A percentile compares a stretch with the other conserved stretches of the same genome.
phyloP scores from a whole-genome alignment of 116 monocot species.

The Cymodocea nodosa region DNA sequence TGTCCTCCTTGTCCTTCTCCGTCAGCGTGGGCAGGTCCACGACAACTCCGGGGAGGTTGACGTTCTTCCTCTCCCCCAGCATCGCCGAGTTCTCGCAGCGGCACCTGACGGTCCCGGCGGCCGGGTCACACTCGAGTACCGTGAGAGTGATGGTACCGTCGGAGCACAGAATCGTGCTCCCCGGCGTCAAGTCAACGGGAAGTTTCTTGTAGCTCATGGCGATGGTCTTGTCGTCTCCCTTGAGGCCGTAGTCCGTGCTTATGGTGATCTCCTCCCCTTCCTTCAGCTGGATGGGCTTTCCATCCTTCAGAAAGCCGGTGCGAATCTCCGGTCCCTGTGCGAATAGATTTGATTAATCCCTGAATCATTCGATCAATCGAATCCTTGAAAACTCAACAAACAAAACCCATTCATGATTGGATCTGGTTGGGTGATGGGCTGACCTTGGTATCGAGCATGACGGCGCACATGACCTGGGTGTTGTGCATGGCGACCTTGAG shows the following conservation, averaged over 20 bases:
- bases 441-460: conserved; percentile 97
- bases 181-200: conserved; percentile 62
- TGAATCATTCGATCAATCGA: too few species aligned
- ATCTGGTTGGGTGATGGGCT: too few species aligned
- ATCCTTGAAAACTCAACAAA: too few species aligned
- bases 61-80: conserved; percentile 86
- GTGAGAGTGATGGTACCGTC: conserved; percentile 72
- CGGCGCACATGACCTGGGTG: conserved; percentile 69
- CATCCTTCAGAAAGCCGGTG: conserved; percentile 77
- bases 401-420: too few species aligned
- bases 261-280: conserved; percentile 68
- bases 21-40: conserved; percentile 82
- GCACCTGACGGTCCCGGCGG: conserved; percentile 56
- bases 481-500: conserved; percentile 70
- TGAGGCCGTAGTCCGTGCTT: conserved; percentile 57
- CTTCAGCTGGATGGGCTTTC: conserved; percentile 65
- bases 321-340: conserved; percentile 84
- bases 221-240: conserved; percentile 63
- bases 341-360: too few species aligned
- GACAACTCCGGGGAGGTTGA: conserved; percentile 74
- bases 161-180: conserved; percentile 57
- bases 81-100: conserved; percentile 65
- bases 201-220: conserved; percentile 92
- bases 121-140: conserved; percentile 61
- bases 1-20: conserved; percentile 80